Evolutionary conservation across 2,329 filamentous ascomycete genomes (phyloP).

Genomic region (Thielaviopsis euricoi): DNA sequence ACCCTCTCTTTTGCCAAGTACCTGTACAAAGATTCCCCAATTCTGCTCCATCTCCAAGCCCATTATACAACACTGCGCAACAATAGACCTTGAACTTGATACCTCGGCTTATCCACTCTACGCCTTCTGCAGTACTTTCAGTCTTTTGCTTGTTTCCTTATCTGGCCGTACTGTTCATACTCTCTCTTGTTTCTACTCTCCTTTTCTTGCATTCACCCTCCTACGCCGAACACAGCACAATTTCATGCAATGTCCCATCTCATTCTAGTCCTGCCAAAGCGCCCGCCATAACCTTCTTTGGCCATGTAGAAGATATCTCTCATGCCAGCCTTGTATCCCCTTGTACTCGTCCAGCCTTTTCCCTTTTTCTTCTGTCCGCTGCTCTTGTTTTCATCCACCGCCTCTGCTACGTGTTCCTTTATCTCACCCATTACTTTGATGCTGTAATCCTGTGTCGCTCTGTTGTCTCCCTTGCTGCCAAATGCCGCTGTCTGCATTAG

Average conservation of each 20-base stretch:
- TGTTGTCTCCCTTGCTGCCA: background rate
- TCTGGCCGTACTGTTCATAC: background rate
- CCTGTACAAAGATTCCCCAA: background rate
- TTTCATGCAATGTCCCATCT: too few species aligned
- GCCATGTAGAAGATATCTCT: background rate
- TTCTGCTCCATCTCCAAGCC: background rate
- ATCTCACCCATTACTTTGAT: background rate
- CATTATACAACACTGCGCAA: background rate
- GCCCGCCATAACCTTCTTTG: background rate
- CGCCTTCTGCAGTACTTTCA: background rate
- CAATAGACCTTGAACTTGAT: too few species aligned
- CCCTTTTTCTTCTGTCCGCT: background rate
- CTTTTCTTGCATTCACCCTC: too few species aligned
- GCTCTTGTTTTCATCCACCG: background rate
- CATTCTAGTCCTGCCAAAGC: too few species aligned
- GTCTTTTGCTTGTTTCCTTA: background rate
- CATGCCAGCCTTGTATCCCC: background rate
- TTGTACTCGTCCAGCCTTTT: background rate
- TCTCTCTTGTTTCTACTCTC: too few species aligned
- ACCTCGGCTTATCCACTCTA: background rate
- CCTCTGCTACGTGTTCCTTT: background rate
- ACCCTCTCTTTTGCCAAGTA: background rate
- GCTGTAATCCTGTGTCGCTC: too few species aligned
- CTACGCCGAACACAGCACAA: too few species aligned
- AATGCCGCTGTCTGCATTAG: background rate